These are phyloP conservation scores for Saccharomyces eubayanus DNA, from an alignment of 805 yeast species.

Conservation along the genomic window DNA sequence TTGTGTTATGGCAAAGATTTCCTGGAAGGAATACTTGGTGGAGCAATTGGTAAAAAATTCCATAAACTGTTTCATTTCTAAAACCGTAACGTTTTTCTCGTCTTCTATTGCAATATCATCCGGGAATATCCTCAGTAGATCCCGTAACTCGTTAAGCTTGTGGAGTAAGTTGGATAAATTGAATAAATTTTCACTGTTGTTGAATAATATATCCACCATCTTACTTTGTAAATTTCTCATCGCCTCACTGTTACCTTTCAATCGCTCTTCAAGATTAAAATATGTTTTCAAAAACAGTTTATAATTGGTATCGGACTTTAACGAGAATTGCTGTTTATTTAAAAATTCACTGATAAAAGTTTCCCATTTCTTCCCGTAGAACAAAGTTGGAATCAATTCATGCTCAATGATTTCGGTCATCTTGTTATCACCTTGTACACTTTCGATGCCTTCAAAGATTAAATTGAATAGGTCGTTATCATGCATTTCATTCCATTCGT, in stretches of 20 bases:
- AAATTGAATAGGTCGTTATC: conserved; percentile 9
- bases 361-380: conserved; percentile 5
- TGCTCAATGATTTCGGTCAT: conserved; percentile 2
- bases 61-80: conserved; percentile 10
- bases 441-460: conserved; percentile 4
- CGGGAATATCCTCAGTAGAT: conserved; percentile 10
- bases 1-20: conserved; percentile 14
- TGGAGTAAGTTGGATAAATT: conserved; percentile 2
- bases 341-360: conserved; percentile 13
- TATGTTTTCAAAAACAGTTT: conserved; percentile 11
- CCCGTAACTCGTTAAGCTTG: conserved; percentile 2
- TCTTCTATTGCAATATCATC: conserved; percentile 3
- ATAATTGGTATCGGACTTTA: conserved; percentile 11
- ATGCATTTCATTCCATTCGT: conserved; percentile 17
- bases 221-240: conserved; percentile 1
- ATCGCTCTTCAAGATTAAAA: background rate
- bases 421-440: background rate
- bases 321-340: conserved; percentile 11
- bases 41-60: conserved; percentile 9
- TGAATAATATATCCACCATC: conserved; percentile 15
- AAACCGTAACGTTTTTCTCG: conserved; percentile 4
- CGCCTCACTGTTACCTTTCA: background rate
- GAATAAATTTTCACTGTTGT: conserved; percentile 12
- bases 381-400: conserved; percentile 21
- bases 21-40: conserved; percentile 13